Percentiles rank a stretch among this genome's conserved stretches.
Evolutionary conservation across 148 eudicot genomes (phyloP).

Genomic region (Dysphania ambrosioides): DNA sequence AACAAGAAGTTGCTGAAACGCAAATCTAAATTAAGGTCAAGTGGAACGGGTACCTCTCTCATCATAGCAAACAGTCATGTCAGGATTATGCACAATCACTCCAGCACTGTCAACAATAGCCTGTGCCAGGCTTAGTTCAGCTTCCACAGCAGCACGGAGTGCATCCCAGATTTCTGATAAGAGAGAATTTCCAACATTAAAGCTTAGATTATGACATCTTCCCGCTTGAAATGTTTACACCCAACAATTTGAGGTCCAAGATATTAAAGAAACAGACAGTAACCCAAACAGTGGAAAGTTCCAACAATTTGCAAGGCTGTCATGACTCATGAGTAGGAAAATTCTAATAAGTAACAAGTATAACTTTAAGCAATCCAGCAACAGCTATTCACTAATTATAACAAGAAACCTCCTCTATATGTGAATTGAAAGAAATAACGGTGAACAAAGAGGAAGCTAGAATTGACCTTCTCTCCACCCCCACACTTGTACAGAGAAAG

Average conservation of each 20-base stretch:
- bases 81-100: conserved; percentile 61
- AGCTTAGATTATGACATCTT: not conserved
- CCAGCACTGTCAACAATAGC: conserved; percentile 78
- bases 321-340: not conserved
- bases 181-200: not conserved
- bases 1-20: not conserved
- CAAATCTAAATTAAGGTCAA: not conserved
- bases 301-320: not conserved
- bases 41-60: conserved; percentile 46
- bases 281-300: not conserved
- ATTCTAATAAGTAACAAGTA: no score
- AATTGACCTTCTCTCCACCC: no score
- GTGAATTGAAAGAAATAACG: not conserved
- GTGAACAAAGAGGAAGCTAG: not conserved
- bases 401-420: not conserved
- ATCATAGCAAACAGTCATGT: conserved; percentile 76
- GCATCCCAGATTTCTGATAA: conserved; percentile 88
- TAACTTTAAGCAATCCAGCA: no score
- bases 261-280: not conserved
- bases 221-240: not conserved
- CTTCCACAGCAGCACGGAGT: conserved; percentile 66
- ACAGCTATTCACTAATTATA: not conserved
- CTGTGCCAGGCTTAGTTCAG: conserved; percentile 61
- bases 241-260: not conserved
- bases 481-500: no score